These are phyloP conservation scores for Juglanconis oblonga DNA, from an alignment of 2,329 filamentous ascomycete genomes.

Conservation along the genomic window DNA sequence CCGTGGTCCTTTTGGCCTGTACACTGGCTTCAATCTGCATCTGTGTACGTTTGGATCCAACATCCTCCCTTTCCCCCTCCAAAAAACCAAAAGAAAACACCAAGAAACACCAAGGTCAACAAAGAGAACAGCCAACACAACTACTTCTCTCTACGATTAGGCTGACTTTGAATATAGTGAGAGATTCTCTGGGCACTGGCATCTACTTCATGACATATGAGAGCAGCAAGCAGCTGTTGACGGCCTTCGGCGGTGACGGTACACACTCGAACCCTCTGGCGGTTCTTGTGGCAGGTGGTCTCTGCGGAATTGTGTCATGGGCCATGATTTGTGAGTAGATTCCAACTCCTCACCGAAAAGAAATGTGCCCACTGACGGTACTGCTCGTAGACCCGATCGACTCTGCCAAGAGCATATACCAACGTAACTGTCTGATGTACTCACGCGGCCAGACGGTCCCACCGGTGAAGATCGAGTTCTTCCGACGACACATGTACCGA, in stretches of 20 bases:
- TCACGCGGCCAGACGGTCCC: slow-evolving; percentile 62
- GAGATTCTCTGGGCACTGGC: slow-evolving; percentile 78
- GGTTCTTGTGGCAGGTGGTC: slow-evolving; percentile 72
- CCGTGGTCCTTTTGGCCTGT: slow-evolving; percentile 69
- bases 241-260: slow-evolving; percentile 67
- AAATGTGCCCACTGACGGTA: not conserved
- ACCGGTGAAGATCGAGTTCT: slow-evolving; percentile 73
- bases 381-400: slow-evolving; percentile 61
- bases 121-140: too few relatives aligned
- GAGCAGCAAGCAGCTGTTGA: slow-evolving; percentile 77
- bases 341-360: not conserved
- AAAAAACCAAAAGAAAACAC: too few relatives aligned
- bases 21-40: slow-evolving; percentile 78
- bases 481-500: slow-evolving; percentile 75
- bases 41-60: slow-evolving; percentile 54
- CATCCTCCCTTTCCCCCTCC: not conserved
- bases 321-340: slow-evolving; percentile 63
- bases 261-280: slow-evolving; percentile 77
- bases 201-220: slow-evolving; percentile 92
- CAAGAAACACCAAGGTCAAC: too few relatives aligned
- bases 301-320: slow-evolving; percentile 84
- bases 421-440: slow-evolving; percentile 73
- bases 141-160: too few relatives aligned
- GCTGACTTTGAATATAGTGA: slow-evolving; percentile 47
- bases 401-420: slow-evolving; percentile 81